Conservation (phyloP, 2,329 filamentous ascomycete genomes). For the Aquanectria penicillioides region DNA sequence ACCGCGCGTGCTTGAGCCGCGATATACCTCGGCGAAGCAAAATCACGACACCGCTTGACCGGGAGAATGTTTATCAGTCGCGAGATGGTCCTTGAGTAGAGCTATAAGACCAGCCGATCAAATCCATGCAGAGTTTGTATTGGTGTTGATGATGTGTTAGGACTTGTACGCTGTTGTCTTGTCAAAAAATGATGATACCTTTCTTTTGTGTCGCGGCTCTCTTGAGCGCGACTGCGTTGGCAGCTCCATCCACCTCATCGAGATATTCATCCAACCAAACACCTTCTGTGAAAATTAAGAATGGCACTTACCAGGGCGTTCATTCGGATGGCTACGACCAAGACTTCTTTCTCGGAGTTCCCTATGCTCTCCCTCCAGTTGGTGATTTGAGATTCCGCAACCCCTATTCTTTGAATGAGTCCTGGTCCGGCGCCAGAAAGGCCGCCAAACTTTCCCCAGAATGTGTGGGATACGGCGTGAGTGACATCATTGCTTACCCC, state of each 20-base stretch:
- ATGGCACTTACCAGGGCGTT: constrained; percentile 9
- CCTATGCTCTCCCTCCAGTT: constrained; percentile 8
- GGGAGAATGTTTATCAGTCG: constrained; percentile 8
- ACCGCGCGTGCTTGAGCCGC: background rate
- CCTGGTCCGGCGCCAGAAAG: background rate
- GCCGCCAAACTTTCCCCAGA: background rate
- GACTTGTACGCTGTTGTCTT: background rate
- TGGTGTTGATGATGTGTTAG: background rate
- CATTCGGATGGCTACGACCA: background rate
- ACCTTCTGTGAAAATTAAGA: background rate
- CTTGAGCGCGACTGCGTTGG: background rate
- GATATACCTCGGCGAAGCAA: background rate
- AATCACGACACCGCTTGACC: background rate
- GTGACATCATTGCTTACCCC: background rate
- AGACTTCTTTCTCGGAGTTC: constrained; percentile 9
- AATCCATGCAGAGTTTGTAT: background rate
- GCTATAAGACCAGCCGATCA: too few species aligned
- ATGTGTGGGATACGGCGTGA: constrained; percentile 13
- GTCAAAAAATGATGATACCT: background rate
- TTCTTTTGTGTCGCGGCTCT: background rate
- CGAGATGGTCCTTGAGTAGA: too few species aligned
- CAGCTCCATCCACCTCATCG: background rate
- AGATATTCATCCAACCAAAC: background rate
- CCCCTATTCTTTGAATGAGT: constrained; percentile 10
- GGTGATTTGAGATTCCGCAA: constrained; percentile 9